phyloP scores from a whole-genome alignment of 2,329 filamentous ascomycete species.

The Escovopsis sp. region DNA sequence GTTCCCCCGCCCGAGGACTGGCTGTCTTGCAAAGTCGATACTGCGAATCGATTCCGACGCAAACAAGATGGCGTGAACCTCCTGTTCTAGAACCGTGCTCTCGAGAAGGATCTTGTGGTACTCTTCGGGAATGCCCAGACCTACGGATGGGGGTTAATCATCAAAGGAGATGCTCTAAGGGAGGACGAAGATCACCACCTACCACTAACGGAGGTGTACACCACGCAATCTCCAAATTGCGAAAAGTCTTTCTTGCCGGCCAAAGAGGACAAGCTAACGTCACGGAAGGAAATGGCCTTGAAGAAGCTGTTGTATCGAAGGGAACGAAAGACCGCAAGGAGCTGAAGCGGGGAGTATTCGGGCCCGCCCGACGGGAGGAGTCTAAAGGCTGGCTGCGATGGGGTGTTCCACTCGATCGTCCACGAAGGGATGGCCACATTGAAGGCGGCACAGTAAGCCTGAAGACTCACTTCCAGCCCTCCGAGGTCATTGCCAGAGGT shows the following conservation, averaged over 20 bases:
- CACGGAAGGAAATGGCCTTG: slow-evolving; percentile 39
- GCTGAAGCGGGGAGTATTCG: slow-evolving; percentile 33
- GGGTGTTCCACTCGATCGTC: slow-evolving; percentile 31
- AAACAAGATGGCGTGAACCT: slow-evolving; percentile 40
- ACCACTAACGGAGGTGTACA: slow-evolving; percentile 39
- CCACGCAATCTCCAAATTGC: slow-evolving; percentile 30
- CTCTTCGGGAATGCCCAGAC: slow-evolving; percentile 31
- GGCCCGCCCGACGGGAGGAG: slow-evolving; percentile 28
- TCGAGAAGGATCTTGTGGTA: slow-evolving; percentile 33
- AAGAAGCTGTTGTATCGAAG: slow-evolving; percentile 46
- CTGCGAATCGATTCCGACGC: slow-evolving; percentile 40
- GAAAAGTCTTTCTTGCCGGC: slow-evolving; percentile 27
- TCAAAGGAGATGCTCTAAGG: background rate
- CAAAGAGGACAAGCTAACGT: slow-evolving; percentile 32
- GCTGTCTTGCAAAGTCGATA: slow-evolving; percentile 34
- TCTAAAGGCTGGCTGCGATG: slow-evolving; percentile 36
- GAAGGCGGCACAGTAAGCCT: slow-evolving; percentile 40
- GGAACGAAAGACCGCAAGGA: slow-evolving; percentile 41
- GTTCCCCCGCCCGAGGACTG: slow-evolving; percentile 12
- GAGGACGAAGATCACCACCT: slow-evolving; percentile 7
- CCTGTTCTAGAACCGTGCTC: slow-evolving; percentile 38
- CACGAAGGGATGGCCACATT: slow-evolving; percentile 34
- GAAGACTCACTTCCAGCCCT: slow-evolving; percentile 37
- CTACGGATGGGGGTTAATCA: slow-evolving; percentile 10
- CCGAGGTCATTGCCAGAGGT: slow-evolving; percentile 41